Evolutionary conservation across 1,284 basidiomycete genomes (phyloP).

Genomic region (Sanghuangporus weigelae): DNA sequence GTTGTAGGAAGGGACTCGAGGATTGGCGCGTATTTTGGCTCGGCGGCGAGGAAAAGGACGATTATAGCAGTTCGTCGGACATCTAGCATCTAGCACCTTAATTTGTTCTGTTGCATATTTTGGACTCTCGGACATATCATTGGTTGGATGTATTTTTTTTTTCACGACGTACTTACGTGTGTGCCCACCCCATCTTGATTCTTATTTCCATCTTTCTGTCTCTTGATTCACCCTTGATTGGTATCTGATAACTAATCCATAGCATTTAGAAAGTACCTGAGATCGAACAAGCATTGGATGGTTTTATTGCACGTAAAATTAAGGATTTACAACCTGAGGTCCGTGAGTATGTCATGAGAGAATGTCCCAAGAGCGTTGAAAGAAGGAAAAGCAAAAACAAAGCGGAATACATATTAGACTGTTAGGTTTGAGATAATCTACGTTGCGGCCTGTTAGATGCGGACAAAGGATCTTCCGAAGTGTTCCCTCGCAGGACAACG

Average conservation of each 20-base stretch:
- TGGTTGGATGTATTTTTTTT: neutral
- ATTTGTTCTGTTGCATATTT: neutral
- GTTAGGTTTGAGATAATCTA: constrained; percentile 11
- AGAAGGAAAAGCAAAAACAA: neutral
- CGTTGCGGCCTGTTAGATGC: neutral
- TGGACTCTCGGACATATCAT: neutral
- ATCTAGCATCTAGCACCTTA: constrained; percentile 10
- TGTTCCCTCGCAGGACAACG: constrained; percentile 28
- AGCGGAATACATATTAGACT: neutral
- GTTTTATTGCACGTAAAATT: neutral
- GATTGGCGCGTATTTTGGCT: constrained; percentile 79
- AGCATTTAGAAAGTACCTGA: neutral
- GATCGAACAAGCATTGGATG: neutral
- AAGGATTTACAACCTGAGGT: constrained; percentile 8
- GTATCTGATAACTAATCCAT: neutral
- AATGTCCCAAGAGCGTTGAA: neutral
- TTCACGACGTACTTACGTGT: neutral
- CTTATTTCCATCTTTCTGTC: neutral
- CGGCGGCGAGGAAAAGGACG: constrained; percentile 44
- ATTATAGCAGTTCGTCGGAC: constrained; percentile 23
- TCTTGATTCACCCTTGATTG: neutral
- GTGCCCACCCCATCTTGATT: neutral
- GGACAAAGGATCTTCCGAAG: constrained; percentile 21
- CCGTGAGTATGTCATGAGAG: constrained; percentile 1
- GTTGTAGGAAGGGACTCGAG: constrained; percentile 60